Evolutionary conservation across 306 rosid genomes (phyloP).

Genomic region (Hylodesmum podocarpum): DNA sequence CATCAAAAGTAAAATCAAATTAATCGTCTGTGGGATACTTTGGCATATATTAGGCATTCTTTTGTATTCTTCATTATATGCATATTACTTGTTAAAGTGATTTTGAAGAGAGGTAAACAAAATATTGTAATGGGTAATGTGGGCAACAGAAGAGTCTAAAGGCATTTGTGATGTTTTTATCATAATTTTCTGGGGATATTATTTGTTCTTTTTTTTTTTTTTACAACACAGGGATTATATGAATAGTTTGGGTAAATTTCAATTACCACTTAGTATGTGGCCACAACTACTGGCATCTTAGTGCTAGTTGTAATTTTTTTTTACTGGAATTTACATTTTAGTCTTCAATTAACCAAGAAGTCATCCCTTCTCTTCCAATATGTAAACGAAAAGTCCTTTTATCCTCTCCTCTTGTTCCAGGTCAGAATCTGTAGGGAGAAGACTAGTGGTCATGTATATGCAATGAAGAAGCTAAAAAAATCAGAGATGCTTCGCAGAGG

Average conservation of each 20-base stretch:
- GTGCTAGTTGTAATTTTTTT: background rate
- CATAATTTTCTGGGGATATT: background rate
- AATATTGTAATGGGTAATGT: slow-evolving; percentile 4
- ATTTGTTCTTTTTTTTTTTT: background rate
- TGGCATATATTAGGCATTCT: background rate
- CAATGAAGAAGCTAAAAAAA: slow-evolving; percentile 98
- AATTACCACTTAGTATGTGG: slow-evolving; percentile 8
- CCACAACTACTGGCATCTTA: background rate
- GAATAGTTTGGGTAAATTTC: slow-evolving; percentile 4
- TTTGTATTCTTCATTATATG: slow-evolving; percentile 1
- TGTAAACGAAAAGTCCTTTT: background rate
- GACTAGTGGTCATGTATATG: slow-evolving; percentile 82
- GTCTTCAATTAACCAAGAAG: background rate
- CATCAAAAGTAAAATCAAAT: slow-evolving; percentile 16
- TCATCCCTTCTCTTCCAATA: background rate
- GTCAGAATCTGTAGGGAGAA: slow-evolving; percentile 94
- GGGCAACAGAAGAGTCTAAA: slow-evolving; percentile 3
- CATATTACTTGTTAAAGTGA: background rate
- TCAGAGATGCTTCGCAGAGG: slow-evolving; percentile 99
- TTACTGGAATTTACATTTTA: slow-evolving; percentile 7
- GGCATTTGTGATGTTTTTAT: background rate
- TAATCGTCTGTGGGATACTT: slow-evolving; percentile 9
- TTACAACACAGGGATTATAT: background rate
- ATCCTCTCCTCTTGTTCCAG: slow-evolving; percentile 46
- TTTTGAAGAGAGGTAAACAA: slow-evolving; percentile 10